Base-by-base conservation (phyloP, 1,139 yeast genomes). In the Arxiozyma telluris region DNA sequence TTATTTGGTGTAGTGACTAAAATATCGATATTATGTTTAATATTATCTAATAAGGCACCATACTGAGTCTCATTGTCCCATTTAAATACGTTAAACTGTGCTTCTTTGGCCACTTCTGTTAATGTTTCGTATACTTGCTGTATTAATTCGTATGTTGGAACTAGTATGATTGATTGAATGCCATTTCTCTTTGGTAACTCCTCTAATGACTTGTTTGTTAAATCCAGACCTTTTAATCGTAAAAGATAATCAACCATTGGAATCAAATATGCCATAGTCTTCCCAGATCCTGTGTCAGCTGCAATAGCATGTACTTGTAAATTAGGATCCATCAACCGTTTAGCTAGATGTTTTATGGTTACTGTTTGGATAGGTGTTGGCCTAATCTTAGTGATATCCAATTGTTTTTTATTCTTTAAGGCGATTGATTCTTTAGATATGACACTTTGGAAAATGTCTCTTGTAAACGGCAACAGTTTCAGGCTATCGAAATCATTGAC, bases 261-360 rank as follows among this genome's bases (percentile, higher is more conserved):
- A 0, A 87, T 81, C 57, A 91, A 68, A 65, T 91, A 93, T 0
- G 97, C 90, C 82, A 96, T 82, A 0, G 98, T 93, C 68, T 93
- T 93, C 9, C 98, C 98, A 0, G 96, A 85, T 0, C 98, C 98
- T 0, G 98, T 93, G 67, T 93, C 98, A 2, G 97, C 96, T 1
- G 97, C 97, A 55, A 93, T 70, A 3, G 95, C 82, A 71, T 82
- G 89, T 0, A 85, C 78, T 60, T 83, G 83, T 47, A 82, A 69
- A 56, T 77, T 74, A 20, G 69, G 68, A 38, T 71, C 73, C 69
- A 61, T 65, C 60, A 70, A 50, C 60, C 63, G 52, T 57, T 70
- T 61, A 63, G 75, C 55, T 58, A 84, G 70, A 17, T 76, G 72
- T 59, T 80, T 81, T 42, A 81, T 76, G 1, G 84, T 79, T 8